Evolutionary conservation across 768 basidiomycete genomes (phyloP), one percentile per base, ranked within the genome.

Genomic region (Leccinum broughii): DNA sequence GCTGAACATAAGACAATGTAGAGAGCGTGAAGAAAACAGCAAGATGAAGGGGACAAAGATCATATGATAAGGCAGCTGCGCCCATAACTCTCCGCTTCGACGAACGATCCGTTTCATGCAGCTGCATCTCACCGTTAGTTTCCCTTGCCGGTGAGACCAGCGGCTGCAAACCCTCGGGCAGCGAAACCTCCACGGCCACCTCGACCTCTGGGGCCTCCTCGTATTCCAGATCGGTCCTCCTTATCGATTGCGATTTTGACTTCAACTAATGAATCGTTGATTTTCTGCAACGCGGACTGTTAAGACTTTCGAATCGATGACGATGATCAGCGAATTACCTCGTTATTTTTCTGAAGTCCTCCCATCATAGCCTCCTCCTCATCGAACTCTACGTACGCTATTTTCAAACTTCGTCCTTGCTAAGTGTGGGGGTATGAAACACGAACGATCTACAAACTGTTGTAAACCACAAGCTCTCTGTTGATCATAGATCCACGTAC

Each of bases 381-480:
- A 5, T 85, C 89, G 74, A 96, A 97, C 69, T 96, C 95, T 55
- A 97, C 85, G 69, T 93, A 97, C 2, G 87, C 91, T 59, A 93
- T 78, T 64, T 81, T 85, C 57, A 75, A 76, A 34, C 79, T 75
- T 51, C 86, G 83, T 10, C 83, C 83, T 4, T 74, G 66, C 65
- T 75, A 80, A 13, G 64, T 72, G 35, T 74, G 64, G 0, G 89
- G 90, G 60, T 88, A 80, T 61, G 81, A 80, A 55, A 94, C 80
- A 54, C 84, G 83, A 32, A 85, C 87, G 66, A 94, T 88, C 88
- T 91, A 62, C 48, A 28, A 46, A 13, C 7, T 35, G 17, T 30
- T 53, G 37, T 68, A 30, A 46, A 55, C 26, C 48, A 52, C 46
- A 28, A 13, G 28, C 39, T 6, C 10, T 24, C 58, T 15, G 9